These are phyloP conservation scores for Nigrospora oryzae DNA, from an alignment of 2,329 filamentous ascomycete genomes.

Conservation along the genomic window DNA sequence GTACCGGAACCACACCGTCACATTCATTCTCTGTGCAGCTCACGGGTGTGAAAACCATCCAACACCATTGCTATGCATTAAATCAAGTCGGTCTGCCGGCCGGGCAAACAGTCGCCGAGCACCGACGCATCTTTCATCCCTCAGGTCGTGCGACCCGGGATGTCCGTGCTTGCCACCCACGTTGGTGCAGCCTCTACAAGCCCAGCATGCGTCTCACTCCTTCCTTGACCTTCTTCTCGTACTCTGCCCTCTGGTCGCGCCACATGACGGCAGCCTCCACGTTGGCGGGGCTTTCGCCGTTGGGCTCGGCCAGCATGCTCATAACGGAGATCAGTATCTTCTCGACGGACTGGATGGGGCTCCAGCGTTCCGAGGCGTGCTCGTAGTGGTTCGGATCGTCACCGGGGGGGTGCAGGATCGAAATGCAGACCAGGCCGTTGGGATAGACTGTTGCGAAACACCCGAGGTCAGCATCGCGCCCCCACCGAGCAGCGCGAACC, in stretches of 20 bases:
- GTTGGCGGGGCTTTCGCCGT: conserved; percentile 94
- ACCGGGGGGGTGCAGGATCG: conserved; percentile 92
- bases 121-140: too few species aligned
- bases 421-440: conserved; percentile 90
- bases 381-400: conserved; percentile 99
- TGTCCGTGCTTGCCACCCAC: too few species aligned
- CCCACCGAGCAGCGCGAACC: too few species aligned
- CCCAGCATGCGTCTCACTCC: conserved; percentile 75
- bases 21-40: too few species aligned
- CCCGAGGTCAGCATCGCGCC: background rate
- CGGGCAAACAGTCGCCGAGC: too few species aligned
- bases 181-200: conserved; percentile 35
- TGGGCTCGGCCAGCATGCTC: conserved; percentile 96
- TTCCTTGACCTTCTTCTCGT: conserved; percentile 77
- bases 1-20: too few species aligned
- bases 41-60: too few species aligned
- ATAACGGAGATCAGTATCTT: conserved; percentile 96
- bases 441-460: conserved; percentile 60
- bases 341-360: conserved; percentile 92
- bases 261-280: conserved; percentile 96
- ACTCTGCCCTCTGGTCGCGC: conserved; percentile 75
- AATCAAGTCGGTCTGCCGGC: too few species aligned
- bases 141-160: too few species aligned
- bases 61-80: too few species aligned
- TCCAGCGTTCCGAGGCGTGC: conserved; percentile 91